Percentiles rank a stretch among this genome's conserved stretches.
Conservation (phyloP, 805 yeast genomes). For the Pichia thaimueangensis region DNA sequence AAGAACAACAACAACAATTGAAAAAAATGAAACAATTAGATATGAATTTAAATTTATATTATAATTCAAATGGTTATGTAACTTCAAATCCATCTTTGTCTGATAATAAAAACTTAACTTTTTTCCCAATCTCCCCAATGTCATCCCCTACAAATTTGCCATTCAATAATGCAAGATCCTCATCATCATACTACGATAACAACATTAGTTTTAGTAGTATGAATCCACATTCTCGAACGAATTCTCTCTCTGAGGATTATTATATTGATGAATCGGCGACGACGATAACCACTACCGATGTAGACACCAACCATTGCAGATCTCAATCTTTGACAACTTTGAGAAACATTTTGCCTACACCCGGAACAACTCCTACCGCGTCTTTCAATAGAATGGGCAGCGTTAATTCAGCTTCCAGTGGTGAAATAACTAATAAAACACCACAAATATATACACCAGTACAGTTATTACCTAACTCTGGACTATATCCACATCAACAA, state of each 20-base stretch:
- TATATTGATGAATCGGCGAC: background rate
- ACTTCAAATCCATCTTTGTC: background rate
- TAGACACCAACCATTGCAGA: slow-evolving; percentile 19
- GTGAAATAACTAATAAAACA: slow-evolving; percentile 6
- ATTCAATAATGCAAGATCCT: no score
- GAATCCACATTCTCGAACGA: background rate
- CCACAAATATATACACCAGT: slow-evolving; percentile 20
- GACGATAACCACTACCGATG: no score
- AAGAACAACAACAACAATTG: slow-evolving; percentile 14
- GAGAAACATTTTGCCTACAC: slow-evolving; percentile 23
- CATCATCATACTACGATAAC: no score
- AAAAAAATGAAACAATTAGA: slow-evolving; percentile 10
- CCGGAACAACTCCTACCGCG: slow-evolving; percentile 28
- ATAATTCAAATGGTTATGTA: slow-evolving; percentile 9
- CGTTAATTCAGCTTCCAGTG: background rate
- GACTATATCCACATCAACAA: background rate
- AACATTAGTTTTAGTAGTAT: slow-evolving; percentile 1
- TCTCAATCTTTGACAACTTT: slow-evolving; percentile 21
- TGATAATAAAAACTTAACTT: slow-evolving; percentile 4
- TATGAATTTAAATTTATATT: slow-evolving; percentile 4
- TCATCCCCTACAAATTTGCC: slow-evolving; percentile 25
- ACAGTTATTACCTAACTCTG: slow-evolving; percentile 8
- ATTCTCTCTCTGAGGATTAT: slow-evolving; percentile 2
- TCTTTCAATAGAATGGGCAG: slow-evolving; percentile 9
- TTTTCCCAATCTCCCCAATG: slow-evolving; percentile 23